Evolutionary conservation across 129 eudicot genomes (phyloP).

Genomic region (Lactuca saligna): DNA sequence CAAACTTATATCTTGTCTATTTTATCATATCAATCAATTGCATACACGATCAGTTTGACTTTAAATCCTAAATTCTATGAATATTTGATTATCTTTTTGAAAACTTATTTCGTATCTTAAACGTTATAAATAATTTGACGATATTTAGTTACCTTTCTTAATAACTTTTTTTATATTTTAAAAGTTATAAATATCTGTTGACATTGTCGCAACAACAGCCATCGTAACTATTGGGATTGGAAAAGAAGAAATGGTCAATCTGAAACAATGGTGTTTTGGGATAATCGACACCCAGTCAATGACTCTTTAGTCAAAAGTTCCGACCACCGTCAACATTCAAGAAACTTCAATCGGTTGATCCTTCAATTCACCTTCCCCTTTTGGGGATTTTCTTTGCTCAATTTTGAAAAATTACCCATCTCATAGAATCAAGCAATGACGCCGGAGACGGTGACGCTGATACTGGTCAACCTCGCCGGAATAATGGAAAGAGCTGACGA

Average conservation of each 20-base stretch:
- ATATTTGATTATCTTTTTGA: background rate
- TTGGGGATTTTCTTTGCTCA: background rate
- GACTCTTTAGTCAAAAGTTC: background rate
- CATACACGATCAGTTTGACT: no score
- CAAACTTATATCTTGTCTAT: no score
- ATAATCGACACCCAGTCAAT: conserved; percentile 2
- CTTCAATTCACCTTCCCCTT: background rate
- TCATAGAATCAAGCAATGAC: conserved; percentile 30
- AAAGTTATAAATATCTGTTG: background rate
- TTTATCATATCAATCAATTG: no score
- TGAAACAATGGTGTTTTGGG: background rate
- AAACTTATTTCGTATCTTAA: background rate
- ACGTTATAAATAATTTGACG: background rate
- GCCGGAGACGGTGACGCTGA: conserved; percentile 58
- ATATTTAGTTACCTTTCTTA: no score
- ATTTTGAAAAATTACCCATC: background rate
- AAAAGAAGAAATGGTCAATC: conserved; percentile 8
- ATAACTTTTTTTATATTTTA: background rate
- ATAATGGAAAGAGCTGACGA: conserved; percentile 92
- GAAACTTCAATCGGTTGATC: background rate
- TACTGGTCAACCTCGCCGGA: conserved; percentile 81
- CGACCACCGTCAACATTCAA: conserved; percentile 1
- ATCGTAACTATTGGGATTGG: background rate
- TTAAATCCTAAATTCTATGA: no score
- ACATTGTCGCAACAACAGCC: background rate